phyloP scores from a whole-genome alignment of 208 protist species.

The Leishmania tarentolae region DNA sequence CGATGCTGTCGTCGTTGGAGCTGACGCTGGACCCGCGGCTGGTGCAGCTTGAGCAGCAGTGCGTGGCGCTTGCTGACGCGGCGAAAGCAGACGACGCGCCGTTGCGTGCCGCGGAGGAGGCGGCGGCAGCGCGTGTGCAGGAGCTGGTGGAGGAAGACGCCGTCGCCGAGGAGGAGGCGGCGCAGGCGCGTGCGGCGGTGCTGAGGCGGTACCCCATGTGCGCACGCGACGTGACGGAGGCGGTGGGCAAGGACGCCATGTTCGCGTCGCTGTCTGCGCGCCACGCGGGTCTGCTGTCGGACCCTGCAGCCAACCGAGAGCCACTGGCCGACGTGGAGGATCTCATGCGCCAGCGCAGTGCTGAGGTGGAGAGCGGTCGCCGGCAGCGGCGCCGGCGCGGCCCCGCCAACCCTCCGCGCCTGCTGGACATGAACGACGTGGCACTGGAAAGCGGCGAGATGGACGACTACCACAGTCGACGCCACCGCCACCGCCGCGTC shows the following conservation, averaged over 20 bases:
- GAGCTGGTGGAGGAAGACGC: constrained; percentile 33
- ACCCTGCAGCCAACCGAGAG: constrained; percentile 22
- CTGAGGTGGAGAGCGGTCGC: constrained; percentile 32
- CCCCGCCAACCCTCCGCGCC: constrained; percentile 23
- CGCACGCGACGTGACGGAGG: constrained; percentile 47
- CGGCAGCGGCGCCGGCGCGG: constrained; percentile 27
- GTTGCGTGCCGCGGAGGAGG: constrained; percentile 19
- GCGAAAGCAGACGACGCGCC: constrained; percentile 2
- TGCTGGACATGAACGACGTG: constrained; percentile 38
- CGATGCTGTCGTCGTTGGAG: constrained; percentile 33
- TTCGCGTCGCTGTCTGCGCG: constrained; percentile 37
- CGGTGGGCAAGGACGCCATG: constrained; percentile 38
- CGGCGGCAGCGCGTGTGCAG: constrained; percentile 21
- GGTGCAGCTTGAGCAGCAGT: constrained; percentile 21
- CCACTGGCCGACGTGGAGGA: constrained; percentile 28
- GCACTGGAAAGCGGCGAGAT: constrained; percentile 30
- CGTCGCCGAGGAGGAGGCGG: constrained; percentile 28
- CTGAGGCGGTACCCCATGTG: constrained; percentile 48
- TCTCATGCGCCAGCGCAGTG: constrained; percentile 29
- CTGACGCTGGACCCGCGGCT: constrained; percentile 36
- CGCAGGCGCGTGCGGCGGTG: constrained; percentile 23
- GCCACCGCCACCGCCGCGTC: constrained; percentile 22
- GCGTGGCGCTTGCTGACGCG: constrained; percentile 8
- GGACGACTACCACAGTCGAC: constrained; percentile 32
- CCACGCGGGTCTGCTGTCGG: constrained; percentile 22